phyloP scores from a whole-genome alignment of 805 yeast species.

The Ascoidea rubescens region DNA sequence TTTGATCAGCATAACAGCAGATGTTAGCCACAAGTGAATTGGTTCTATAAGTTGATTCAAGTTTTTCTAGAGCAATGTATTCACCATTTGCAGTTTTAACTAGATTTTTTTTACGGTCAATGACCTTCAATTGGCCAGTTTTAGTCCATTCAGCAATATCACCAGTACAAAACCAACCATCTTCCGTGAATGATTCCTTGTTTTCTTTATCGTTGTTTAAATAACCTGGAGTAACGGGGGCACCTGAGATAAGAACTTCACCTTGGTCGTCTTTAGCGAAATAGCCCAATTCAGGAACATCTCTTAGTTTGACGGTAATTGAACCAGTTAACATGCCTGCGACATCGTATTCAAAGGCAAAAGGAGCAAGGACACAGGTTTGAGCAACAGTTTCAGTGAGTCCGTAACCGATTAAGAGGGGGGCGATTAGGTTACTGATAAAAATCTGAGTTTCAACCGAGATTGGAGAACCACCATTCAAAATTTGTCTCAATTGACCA shows the following conservation, averaged over 20 bases:
- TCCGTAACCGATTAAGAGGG: conserved; percentile 91
- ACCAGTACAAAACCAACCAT: conserved; percentile 94
- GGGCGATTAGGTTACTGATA: conserved; percentile 60
- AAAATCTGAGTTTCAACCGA: conserved; percentile 73
- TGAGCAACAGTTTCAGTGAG: conserved; percentile 94
- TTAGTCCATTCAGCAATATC: conserved; percentile 91
- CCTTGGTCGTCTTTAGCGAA: conserved; percentile 86
- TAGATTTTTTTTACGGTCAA: conserved; percentile 91
- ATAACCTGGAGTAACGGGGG: conserved; percentile 60
- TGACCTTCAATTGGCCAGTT: conserved; percentile 65
- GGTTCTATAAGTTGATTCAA: conserved; percentile 85
- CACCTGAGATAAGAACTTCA: conserved; percentile 75
- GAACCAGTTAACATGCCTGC: conserved; percentile 79
- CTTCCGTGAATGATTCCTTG: conserved; percentile 53
- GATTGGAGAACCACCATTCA: conserved; percentile 92
- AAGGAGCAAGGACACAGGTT: conserved; percentile 53
- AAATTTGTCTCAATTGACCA: conserved; percentile 56
- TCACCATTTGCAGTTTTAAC: conserved; percentile 96
- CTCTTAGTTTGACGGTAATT: conserved; percentile 77
- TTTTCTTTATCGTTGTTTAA: conserved; percentile 79
- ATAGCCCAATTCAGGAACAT: conserved; percentile 86
- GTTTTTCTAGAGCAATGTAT: conserved; percentile 90
- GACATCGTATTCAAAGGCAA: conserved; percentile 54
- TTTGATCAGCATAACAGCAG: conserved; percentile 86
- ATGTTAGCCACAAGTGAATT: conserved; percentile 63